Evolutionary conservation across 2,329 filamentous ascomycete genomes (phyloP).

Genomic region (Calonectria leucothoes): DNA sequence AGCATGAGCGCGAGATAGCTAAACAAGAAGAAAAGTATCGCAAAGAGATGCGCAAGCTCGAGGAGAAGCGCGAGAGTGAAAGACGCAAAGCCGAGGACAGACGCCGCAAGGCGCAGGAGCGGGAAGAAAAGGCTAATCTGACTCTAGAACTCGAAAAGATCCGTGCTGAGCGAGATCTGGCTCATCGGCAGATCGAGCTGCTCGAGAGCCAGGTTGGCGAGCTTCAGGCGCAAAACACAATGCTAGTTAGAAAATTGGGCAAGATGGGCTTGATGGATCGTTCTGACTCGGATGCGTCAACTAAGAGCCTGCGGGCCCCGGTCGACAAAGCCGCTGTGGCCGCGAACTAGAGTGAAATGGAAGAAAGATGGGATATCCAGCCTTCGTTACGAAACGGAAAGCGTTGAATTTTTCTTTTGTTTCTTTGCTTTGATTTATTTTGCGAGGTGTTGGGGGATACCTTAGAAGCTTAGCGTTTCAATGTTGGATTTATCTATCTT

Average conservation of each 20-base stretch:
- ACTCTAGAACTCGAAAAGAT: constrained; percentile 64
- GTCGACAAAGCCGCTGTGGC: constrained; percentile 16
- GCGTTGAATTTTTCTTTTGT: neutral
- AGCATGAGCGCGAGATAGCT: constrained; percentile 71
- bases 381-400: constrained; percentile 19
- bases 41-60: constrained; percentile 72
- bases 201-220: constrained; percentile 67
- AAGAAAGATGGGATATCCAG: constrained; percentile 3
- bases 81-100: constrained; percentile 67
- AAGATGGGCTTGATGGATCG: constrained; percentile 52
- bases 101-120: constrained; percentile 62
- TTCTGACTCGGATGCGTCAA: constrained; percentile 52
- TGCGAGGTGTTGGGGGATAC: constrained; percentile 36
- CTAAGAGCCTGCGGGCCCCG: constrained; percentile 27
- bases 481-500: constrained; percentile 17
- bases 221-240: constrained; percentile 70
- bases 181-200: constrained; percentile 63
- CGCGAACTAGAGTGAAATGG: neutral
- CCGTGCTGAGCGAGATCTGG: constrained; percentile 63
- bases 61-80: constrained; percentile 73
- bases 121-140: constrained; percentile 63
- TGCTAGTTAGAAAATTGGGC: constrained; percentile 66
- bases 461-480: constrained; percentile 20
- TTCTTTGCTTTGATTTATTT: neutral
- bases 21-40: constrained; percentile 76